Base-by-base conservation (phyloP, 23 red algal genomes). In the Cyanidium caldarium region DNA sequence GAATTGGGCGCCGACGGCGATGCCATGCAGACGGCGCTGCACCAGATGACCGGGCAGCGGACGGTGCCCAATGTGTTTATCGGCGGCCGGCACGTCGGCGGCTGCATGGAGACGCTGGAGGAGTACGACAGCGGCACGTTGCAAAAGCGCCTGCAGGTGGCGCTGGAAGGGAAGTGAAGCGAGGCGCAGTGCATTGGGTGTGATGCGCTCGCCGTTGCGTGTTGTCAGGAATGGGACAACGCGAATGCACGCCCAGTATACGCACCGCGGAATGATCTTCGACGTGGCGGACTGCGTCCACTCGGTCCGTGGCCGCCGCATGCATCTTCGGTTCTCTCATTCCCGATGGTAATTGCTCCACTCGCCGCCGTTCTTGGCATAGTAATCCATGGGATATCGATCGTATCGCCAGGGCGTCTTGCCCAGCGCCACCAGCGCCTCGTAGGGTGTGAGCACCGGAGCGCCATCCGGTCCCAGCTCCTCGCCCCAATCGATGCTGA, bases 401-500 rank as follows among this genome's bases (percentile, higher is more conserved):
- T 23, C 2, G 10, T 74, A 58, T 20, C 73, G 72, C 92, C 92
- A 98, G 25, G 70, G 44, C 3, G 68, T 46, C 37, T 75, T 57
- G 15, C 92, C 92, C 7, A 98, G 34, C 14, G 84, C 84, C 13
- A 88, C 84, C 33, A 78, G 51, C 15, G 80, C 75, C 65, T 88
- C 92, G 66, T 88, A 88, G 0, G 79, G 46, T 3, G 79, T 88
- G 33, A 88, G 76, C 36, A 98, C 45, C 3, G 84, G 92, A 25
- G 51, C 51, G 31, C 72, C 40, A 23, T 17, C 39, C 29, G 76
- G 38, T n/a, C 65, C 77, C 17, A 82, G 85, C 1, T 68, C 76
- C 37, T 81, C 42, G n/a, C 92, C 92, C 92, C 92, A 98, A 67
- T 98, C 92, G 65, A 98, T 98, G 34, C 80, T 86, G 1, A 98